A percentile compares a stretch with the other conserved stretches of the same genome.
Conservation (phyloP, 495 filamentous ascomycete species). For the Neurospora sp. region DNA sequence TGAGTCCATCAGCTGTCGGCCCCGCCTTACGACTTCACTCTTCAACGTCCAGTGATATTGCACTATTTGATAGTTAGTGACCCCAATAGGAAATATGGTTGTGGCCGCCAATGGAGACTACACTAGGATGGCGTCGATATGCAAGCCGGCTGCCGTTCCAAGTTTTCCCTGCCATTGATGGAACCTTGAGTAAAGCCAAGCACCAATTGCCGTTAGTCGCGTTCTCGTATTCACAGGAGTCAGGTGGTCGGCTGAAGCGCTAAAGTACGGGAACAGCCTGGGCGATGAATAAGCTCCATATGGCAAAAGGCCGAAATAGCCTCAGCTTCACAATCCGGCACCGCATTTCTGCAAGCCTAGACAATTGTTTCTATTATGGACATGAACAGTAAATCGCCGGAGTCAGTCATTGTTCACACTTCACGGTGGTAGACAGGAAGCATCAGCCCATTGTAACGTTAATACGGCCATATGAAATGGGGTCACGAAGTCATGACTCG, state of each 20-base stretch:
- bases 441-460: background rate
- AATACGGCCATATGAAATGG: background rate
- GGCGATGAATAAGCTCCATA: background rate
- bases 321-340: background rate
- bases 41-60: background rate
- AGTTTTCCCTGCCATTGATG: background rate
- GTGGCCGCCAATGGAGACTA: background rate
- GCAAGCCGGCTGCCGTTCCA: background rate
- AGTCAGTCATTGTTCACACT: background rate
- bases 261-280: background rate
- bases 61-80: background rate
- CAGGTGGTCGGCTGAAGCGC: background rate
- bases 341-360: background rate
- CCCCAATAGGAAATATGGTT: background rate
- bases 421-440: background rate
- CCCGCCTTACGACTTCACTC: background rate
- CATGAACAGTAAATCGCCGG: background rate
- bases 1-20: background rate
- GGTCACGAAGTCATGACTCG: background rate
- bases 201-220: background rate
- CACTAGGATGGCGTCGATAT: background rate
- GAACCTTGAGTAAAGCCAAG: background rate
- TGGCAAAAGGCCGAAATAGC: background rate
- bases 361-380: background rate
- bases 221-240: slow-evolving; percentile 1